Conservation (phyloP, 2,329 filamentous ascomycete genomes). For the Lithohypha guttulata region DNA sequence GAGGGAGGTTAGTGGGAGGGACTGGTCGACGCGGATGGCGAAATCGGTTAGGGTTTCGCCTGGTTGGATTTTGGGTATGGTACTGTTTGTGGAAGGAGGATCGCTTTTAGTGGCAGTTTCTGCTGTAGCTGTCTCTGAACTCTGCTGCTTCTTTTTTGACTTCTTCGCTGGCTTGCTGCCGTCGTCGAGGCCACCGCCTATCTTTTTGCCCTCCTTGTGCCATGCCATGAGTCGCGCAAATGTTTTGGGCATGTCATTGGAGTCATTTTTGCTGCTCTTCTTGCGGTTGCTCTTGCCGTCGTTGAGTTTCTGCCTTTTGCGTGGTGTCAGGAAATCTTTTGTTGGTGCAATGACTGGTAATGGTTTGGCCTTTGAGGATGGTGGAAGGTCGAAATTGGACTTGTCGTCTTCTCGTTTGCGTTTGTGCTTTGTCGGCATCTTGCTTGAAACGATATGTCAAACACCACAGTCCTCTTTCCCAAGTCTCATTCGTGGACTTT, state of each 20-base stretch:
- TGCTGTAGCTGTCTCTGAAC: background rate
- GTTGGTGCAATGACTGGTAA: constrained; percentile 48
- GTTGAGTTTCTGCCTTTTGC: constrained; percentile 28
- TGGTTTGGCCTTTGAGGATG: constrained; percentile 74
- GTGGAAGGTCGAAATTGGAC: constrained; percentile 44
- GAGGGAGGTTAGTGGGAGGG: constrained; percentile 65
- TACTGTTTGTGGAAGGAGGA: constrained; percentile 13
- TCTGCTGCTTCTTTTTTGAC: constrained; percentile 23
- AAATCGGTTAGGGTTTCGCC: constrained; percentile 79
- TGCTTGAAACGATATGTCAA: background rate
- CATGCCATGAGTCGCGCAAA: constrained; percentile 79
- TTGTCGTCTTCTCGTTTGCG: constrained; percentile 45
- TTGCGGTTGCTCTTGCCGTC: constrained; percentile 24
- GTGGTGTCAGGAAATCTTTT: constrained; percentile 25
- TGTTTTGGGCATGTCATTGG: constrained; percentile 76
- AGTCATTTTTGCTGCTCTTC: constrained; percentile 40
- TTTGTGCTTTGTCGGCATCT: constrained; percentile 83
- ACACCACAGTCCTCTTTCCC: too few species aligned
- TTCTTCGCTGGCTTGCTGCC: constrained; percentile 35
- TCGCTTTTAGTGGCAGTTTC: background rate
- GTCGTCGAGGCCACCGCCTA: constrained; percentile 59
- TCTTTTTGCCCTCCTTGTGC: constrained; percentile 48
- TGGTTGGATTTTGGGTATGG: constrained; percentile 58
- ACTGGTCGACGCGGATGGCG: constrained; percentile 68
- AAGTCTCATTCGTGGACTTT: too few species aligned